Base-by-base conservation (phyloP, 306 rosid genomes). In the Ziziphus jujuba region DNA sequence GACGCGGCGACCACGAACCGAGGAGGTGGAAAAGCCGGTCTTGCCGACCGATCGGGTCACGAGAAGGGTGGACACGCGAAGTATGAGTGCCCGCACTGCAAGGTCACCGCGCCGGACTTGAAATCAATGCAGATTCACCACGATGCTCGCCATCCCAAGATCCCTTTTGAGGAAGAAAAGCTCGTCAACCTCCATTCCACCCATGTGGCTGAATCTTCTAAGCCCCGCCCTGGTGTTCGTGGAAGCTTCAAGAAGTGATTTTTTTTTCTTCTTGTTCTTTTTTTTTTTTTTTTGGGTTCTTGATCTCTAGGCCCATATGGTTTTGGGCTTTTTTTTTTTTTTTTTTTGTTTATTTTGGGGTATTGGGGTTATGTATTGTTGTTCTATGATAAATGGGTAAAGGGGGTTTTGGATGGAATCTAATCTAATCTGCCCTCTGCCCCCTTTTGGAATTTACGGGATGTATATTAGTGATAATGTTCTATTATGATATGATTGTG, bases 111-210 rank as follows among this genome's bases (percentile, higher is more conserved):
- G 0, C 99, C 99, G 19, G 99, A 88, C 65, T 12, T 90, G 17
- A 95, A 95, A 57, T 69, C 99, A 61, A 90, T 90, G 96, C 95
- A 95, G 96, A 90, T 95, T 76, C 99, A 95, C 57, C 97, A 95
- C 38, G 99, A 95, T 0, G 85, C 99, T 13, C 85, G 83, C 53
- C 99, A 95, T 43, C 96, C 99, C 0, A 95, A 87, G 86, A 40
- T 95, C 45, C 89, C 92, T 0, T 95, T 67, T 9, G 99, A 95
- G 44, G 99, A 91, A 56, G 55, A 65, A 2, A 87, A 84, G 81
- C 33, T 95, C 13, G 58, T 62, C 3, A 87, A 95, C 51, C 95
- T 69, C 14, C 99, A 95, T 48, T 75, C 85, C 0, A 1, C 16
- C 43, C 16, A 0, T 0, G 61, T 6, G 8, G 45, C 35, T 0